Conservation (phyloP, 192 early-diverging fungal genomes). For the Coemansia sp. region DNA sequence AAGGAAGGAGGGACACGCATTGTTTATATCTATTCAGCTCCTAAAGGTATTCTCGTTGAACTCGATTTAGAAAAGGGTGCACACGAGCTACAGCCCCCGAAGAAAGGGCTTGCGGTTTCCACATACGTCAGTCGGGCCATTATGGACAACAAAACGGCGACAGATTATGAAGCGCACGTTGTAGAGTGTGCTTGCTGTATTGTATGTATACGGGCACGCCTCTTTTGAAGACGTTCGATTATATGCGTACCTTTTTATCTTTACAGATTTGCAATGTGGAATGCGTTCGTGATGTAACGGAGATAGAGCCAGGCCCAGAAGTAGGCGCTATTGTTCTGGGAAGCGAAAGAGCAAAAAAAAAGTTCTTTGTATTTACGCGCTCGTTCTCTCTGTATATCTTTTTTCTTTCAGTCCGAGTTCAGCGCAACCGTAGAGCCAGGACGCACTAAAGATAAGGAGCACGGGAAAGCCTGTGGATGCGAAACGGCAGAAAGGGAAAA, state of each 20-base stretch:
- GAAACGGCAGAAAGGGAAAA: background rate
- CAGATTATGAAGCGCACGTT: background rate
- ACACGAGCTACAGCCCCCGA: background rate
- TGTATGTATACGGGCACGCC: background rate
- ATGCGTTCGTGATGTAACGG: slow-evolving; percentile 1
- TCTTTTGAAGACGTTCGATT: background rate
- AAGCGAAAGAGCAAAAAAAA: background rate
- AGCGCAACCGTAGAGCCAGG: no score
- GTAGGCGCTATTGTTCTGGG: background rate
- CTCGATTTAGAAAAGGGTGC: slow-evolving; percentile 2
- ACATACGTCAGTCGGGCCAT: background rate
- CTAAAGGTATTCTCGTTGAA: background rate
- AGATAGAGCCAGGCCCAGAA: background rate
- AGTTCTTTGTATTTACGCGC: background rate
- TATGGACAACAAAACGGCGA: slow-evolving; percentile 1
- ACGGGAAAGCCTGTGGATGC: background rate
- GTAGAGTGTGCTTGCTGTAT: slow-evolving; percentile 6
- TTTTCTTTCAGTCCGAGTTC: no score
- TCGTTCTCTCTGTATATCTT: background rate
- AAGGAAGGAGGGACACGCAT: slow-evolving; percentile 5
- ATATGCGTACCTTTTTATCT: slow-evolving; percentile 9
- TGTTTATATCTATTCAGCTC: slow-evolving; percentile 4
- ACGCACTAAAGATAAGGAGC: background rate
- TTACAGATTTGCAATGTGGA: background rate
- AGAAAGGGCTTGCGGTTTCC: background rate